phyloP scores from a whole-genome alignment of 1,139 yeast genomes.

The Pneumocystis canis region DNA sequence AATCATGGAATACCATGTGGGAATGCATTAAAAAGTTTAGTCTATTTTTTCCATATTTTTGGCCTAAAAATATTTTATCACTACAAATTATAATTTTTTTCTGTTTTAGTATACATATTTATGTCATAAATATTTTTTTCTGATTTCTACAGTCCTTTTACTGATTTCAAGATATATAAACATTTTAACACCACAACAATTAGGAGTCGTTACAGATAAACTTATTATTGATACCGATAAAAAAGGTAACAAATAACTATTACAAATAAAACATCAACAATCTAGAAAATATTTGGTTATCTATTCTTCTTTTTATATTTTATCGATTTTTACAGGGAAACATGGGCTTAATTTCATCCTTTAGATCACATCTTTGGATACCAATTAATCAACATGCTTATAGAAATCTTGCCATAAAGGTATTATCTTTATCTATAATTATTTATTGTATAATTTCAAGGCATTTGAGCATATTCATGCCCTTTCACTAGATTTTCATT shows the following conservation, averaged over 20 bases:
- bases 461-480: slow-evolving; percentile 72
- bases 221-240: not conserved
- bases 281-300: not conserved
- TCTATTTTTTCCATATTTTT: slow-evolving; percentile 1
- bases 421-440: not conserved
- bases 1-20: not conserved
- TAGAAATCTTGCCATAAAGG: not conserved
- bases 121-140: not conserved
- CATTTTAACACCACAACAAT: not conserved
- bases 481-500: slow-evolving; percentile 78
- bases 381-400: not conserved
- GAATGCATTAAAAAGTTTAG: not conserved
- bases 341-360: not conserved
- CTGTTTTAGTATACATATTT: not conserved
- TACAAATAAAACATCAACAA: not conserved
- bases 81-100: not conserved
- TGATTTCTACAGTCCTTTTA: not conserved
- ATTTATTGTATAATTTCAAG: not conserved
- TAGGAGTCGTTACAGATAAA: not conserved
- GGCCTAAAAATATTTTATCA: not conserved
- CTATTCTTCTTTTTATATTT: not conserved
- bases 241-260: not conserved
- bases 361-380: slow-evolving; percentile 1
- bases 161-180: not conserved
- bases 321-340: not conserved